Conservation (phyloP, 2,329 filamentous ascomycete genomes). For the Calonectria hawksworthii region DNA sequence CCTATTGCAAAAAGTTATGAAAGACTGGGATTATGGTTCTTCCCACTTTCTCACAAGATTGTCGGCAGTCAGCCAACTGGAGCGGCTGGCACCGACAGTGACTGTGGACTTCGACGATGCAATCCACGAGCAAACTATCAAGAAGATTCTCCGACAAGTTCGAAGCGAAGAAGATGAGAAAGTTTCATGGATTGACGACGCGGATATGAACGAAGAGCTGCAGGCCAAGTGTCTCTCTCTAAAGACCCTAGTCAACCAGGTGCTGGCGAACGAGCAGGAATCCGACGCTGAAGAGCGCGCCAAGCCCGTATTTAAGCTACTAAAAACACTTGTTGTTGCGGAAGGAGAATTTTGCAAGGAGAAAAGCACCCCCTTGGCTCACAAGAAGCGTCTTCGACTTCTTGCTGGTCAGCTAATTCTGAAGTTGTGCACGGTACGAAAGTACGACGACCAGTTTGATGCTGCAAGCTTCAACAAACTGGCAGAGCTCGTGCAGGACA, state of each 20-base stretch:
- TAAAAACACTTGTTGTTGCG: constrained; percentile 81
- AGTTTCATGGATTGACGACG: constrained; percentile 77
- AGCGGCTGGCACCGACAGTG: constrained; percentile 79
- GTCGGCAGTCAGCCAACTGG: constrained; percentile 80
- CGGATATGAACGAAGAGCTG: constrained; percentile 82
- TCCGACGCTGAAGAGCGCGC: constrained; percentile 71
- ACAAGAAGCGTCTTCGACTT: constrained; percentile 86
- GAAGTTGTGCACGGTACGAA: constrained; percentile 85
- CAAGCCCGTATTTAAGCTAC: constrained; percentile 80
- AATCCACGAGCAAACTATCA: constrained; percentile 84
- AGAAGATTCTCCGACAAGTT: constrained; percentile 80
- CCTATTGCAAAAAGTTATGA: constrained; percentile 81
- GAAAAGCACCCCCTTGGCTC: constrained; percentile 80
- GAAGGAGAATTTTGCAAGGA: constrained; percentile 86
- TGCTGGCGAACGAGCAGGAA: constrained; percentile 72
- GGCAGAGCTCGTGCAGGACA: constrained; percentile 85
- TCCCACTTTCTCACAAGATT: constrained; percentile 83
- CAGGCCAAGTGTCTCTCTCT: constrained; percentile 87
- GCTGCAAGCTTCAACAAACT: constrained; percentile 84
- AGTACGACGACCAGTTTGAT: constrained; percentile 81
- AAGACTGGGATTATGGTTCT: constrained; percentile 80
- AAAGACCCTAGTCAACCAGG: constrained; percentile 87
- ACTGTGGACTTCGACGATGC: constrained; percentile 80
- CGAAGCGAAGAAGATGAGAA: constrained; percentile 72
- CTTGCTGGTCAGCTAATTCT: constrained; percentile 84